phyloP scores from a whole-genome alignment of 306 rosid genomes.

The Abrus pulchellus region DNA sequence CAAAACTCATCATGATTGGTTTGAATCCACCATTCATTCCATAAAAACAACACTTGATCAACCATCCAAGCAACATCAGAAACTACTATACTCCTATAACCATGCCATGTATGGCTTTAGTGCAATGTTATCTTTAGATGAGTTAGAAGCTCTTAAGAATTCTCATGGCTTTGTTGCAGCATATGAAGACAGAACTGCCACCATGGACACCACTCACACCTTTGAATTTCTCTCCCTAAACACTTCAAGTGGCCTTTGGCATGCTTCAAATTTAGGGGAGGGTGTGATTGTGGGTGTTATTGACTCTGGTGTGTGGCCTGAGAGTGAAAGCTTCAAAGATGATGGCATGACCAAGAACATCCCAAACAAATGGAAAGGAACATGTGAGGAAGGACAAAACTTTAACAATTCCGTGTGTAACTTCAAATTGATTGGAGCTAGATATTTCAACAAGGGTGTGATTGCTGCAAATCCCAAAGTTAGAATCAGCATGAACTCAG shows the following conservation, averaged over 20 bases:
- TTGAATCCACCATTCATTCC: slow-evolving; percentile 39
- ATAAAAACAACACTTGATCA: slow-evolving; percentile 4
- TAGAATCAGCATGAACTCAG: slow-evolving; percentile 44
- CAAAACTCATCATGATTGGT: slow-evolving; percentile 43
- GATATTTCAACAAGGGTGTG: slow-evolving; percentile 51
- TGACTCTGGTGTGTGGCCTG: slow-evolving; percentile 48
- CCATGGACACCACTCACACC: slow-evolving; percentile 51
- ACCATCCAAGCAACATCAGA: background rate
- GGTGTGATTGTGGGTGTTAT: slow-evolving; percentile 48
- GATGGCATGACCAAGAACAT: slow-evolving; percentile 40
- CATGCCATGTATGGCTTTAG: slow-evolving; percentile 52
- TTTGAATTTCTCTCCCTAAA: slow-evolving; percentile 46
- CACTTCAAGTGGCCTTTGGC: slow-evolving; percentile 46
- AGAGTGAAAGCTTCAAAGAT: slow-evolving; percentile 53
- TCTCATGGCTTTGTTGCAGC: slow-evolving; percentile 45
- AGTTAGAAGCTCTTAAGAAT: slow-evolving; percentile 36
- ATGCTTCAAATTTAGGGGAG: slow-evolving; percentile 42
- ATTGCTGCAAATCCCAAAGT: slow-evolving; percentile 7
- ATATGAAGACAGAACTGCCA: slow-evolving; percentile 35
- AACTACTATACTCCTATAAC: slow-evolving; percentile 33
- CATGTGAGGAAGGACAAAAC: slow-evolving; percentile 46
- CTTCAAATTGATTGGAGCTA: slow-evolving; percentile 50
- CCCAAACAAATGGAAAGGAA: slow-evolving; percentile 45
- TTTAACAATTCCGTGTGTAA: slow-evolving; percentile 50
- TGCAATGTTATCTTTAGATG: slow-evolving; percentile 43